phyloP scores from a whole-genome alignment of 2,329 filamentous ascomycete genomes.

The Diaporthe batatas region DNA sequence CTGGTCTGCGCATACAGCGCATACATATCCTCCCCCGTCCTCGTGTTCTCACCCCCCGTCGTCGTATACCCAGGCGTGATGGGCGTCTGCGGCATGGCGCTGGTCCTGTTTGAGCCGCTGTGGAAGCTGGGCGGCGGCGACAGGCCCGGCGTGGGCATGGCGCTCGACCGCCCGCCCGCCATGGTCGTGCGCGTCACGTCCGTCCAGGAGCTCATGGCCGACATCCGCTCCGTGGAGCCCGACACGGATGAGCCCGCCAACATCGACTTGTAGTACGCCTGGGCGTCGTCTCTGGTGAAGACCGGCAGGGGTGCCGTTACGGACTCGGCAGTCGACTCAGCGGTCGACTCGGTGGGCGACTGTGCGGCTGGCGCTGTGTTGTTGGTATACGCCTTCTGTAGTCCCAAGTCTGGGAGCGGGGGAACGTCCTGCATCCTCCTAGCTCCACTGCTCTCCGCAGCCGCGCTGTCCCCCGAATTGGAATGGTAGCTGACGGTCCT shows the following conservation, averaged over 20 bases:
- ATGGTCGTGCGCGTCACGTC: constrained; percentile 34
- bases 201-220: constrained; percentile 35
- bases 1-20: constrained; percentile 4
- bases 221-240: constrained; percentile 22
- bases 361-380: neutral
- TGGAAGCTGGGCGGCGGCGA: constrained; percentile 26
- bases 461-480: neutral
- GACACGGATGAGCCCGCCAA: constrained; percentile 3
- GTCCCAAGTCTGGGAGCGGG: constrained; percentile 22
- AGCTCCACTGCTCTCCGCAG: neutral
- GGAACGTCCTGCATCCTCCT: constrained; percentile 28
- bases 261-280: constrained; percentile 33
- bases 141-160: neutral
- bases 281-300: constrained; percentile 32
- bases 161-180: constrained; percentile 27
- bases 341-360: constrained; percentile 8
- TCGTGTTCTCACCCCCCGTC: neutral
- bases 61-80: neutral
- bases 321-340: neutral
- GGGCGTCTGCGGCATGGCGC: constrained; percentile 16
- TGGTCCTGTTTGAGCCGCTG: neutral
- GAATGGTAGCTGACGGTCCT: constrained; percentile 10
- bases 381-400: constrained; percentile 23
- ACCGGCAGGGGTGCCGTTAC: constrained; percentile 2
- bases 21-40: constrained; percentile 3